phyloP scores from a whole-genome alignment of 78 protist species.

The Pigoraptor vietnamica region DNA sequence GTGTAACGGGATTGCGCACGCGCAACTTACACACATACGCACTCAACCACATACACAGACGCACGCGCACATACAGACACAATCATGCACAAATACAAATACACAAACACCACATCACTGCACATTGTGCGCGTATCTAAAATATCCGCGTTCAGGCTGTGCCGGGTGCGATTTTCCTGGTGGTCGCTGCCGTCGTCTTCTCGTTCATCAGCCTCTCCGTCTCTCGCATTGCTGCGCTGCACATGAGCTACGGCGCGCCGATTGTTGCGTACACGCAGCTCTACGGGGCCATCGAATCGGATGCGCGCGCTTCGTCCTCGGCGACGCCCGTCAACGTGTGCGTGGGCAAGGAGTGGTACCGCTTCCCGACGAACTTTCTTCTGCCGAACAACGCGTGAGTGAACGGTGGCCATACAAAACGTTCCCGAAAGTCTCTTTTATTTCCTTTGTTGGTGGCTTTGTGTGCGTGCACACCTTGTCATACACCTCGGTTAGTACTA shows the following conservation, averaged over 20 bases:
- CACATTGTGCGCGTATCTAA: no score
- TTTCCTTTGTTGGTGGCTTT: no score
- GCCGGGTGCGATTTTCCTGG: neutral
- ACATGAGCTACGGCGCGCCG: constrained; percentile 47
- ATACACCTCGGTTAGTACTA: no score
- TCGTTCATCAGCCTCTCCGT: neutral
- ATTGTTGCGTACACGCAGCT: constrained; percentile 15
- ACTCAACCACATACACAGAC: no score
- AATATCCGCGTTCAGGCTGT: no score
- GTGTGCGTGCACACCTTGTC: no score
- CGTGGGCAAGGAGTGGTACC: constrained; percentile 88
- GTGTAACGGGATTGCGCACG: neutral
- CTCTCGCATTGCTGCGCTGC: neutral
- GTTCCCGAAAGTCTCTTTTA: no score
- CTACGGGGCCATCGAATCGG: neutral
- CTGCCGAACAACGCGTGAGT: constrained; percentile 34
- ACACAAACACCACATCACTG: no score
- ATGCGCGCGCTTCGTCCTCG: neutral
- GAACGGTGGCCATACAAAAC: neutral
- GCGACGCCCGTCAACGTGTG: constrained; percentile 46
- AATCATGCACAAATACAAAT: no score
- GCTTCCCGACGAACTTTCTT: constrained; percentile 79
- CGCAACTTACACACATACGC: neutral
- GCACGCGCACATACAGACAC: no score
- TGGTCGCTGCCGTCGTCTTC: neutral